A percentile compares a stretch with the other conserved stretches of the same genome.
Conservation (phyloP, 495 filamentous ascomycete genomes). For the Xylaria sp. region DNA sequence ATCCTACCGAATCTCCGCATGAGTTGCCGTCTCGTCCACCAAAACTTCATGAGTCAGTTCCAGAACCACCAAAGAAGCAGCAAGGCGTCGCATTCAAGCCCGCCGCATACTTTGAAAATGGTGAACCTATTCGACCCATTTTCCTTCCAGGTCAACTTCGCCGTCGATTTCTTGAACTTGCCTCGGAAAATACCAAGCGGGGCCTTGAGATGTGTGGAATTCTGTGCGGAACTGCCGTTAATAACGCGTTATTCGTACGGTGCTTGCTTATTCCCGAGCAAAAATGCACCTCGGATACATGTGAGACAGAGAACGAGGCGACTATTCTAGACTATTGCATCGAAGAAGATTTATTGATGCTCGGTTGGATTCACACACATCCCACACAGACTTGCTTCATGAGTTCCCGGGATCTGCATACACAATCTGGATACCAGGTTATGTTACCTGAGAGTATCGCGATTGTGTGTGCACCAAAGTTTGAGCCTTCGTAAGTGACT, state of each 20-base stretch:
- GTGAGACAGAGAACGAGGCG: conserved; percentile 86
- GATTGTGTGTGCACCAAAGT: conserved; percentile 91
- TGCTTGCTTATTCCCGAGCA: conserved; percentile 91
- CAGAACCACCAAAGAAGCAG: conserved; percentile 36
- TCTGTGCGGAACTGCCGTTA: conserved; percentile 86
- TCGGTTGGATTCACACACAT: conserved; percentile 99
- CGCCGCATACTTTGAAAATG: conserved; percentile 86
- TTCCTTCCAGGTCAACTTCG: conserved; percentile 84
- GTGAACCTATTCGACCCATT: conserved; percentile 81
- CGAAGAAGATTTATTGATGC: conserved; percentile 80
- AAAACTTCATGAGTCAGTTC: conserved; percentile 40
- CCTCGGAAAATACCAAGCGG: conserved; percentile 72
- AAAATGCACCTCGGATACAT: conserved; percentile 86
- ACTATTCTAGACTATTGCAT: conserved; percentile 88
- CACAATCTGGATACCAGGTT: conserved; percentile 88
- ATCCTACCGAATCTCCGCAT: conserved; percentile 20
- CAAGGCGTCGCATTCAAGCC: conserved; percentile 74
- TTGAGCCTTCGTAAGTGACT: conserved; percentile 69
- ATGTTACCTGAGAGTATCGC: conserved; percentile 96
- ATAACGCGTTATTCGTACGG: conserved; percentile 91
- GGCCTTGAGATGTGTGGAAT: conserved; percentile 96
- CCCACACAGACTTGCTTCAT: conserved; percentile 97
- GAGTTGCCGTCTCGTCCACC: conserved; percentile 46
- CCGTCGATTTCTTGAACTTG: conserved; percentile 70
- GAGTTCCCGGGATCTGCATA: conserved; percentile 92